Evolutionary conservation across 768 basidiomycete genomes (phyloP).

Genomic region (Inosperma sp.): DNA sequence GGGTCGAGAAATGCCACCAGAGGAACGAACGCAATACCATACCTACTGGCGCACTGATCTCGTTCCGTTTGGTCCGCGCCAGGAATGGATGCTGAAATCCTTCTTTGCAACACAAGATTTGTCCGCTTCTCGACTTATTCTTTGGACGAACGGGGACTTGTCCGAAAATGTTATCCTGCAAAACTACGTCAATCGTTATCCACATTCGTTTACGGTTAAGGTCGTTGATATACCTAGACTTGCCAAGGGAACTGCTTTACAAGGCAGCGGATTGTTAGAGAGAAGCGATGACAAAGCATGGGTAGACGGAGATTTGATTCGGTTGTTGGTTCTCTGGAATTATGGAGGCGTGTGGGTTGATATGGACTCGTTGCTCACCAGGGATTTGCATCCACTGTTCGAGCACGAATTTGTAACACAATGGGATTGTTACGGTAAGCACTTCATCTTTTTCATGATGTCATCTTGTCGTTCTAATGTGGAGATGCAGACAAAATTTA

Average conservation of each 20-base stretch:
- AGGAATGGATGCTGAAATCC: slow-evolving; percentile 88
- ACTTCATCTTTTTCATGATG: background rate
- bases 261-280: slow-evolving; percentile 55
- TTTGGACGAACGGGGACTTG: slow-evolving; percentile 92
- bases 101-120: slow-evolving; percentile 91
- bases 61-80: slow-evolving; percentile 70
- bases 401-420: slow-evolving; percentile 98
- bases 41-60: slow-evolving; percentile 95
- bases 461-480: background rate
- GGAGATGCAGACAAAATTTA: slow-evolving; percentile 37
- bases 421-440: slow-evolving; percentile 96
- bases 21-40: slow-evolving; percentile 67
- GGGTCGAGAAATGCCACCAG: slow-evolving; percentile 25
- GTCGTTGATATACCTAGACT: slow-evolving; percentile 62
- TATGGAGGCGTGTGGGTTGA: slow-evolving; percentile 95
- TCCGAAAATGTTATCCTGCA: slow-evolving; percentile 50
- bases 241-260: slow-evolving; percentile 73
- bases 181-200: slow-evolving; percentile 56
- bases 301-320: slow-evolving; percentile 92
- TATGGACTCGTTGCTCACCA: slow-evolving; percentile 91
- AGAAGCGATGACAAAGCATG: slow-evolving; percentile 78
- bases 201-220: slow-evolving; percentile 65
- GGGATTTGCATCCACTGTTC: slow-evolving; percentile 79
- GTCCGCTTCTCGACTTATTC: slow-evolving; percentile 55
- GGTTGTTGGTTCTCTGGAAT: slow-evolving; percentile 83